Evolutionary conservation across 1,284 basidiomycete genomes (phyloP).

Genomic region (Xerocomus cyaneibrunnescens): DNA sequence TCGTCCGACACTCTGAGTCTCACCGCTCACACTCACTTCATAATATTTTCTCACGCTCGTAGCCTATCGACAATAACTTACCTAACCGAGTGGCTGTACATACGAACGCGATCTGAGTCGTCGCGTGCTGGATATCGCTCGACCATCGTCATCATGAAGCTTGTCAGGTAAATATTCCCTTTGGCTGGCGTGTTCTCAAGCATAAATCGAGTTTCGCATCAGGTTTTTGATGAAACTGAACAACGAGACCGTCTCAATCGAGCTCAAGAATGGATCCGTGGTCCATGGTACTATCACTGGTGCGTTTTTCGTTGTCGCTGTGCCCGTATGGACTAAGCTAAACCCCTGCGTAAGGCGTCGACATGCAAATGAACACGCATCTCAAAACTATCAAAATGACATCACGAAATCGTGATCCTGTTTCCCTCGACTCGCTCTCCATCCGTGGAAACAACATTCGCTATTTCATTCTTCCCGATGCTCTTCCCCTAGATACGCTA

Average conservation of each 20-base stretch:
- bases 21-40: too few species aligned
- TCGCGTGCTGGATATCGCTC: constrained; percentile 21
- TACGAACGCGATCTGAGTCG: constrained; percentile 20
- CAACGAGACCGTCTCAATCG: constrained; percentile 98
- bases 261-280: constrained; percentile 96
- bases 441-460: constrained; percentile 94
- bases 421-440: constrained; percentile 82
- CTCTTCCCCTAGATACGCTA: constrained; percentile 92
- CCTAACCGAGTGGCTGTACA: background rate
- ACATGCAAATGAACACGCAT: constrained; percentile 98
- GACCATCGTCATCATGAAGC: constrained; percentile 46
- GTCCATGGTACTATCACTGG: constrained; percentile 98
- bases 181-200: too few species aligned
- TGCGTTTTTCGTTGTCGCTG: constrained; percentile 39
- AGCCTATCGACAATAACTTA: background rate
- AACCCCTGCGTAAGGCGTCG: constrained; percentile 62
- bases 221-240: constrained; percentile 99
- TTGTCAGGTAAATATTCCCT: constrained; percentile 42
- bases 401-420: constrained; percentile 81
- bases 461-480: constrained; percentile 95
- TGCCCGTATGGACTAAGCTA: background rate
- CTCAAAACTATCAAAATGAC: constrained; percentile 98
- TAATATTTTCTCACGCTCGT: too few species aligned
- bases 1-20: too few species aligned
- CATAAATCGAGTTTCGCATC: constrained; percentile 9